Conservation (phyloP, 2,329 filamentous ascomycete genomes). For the Botryotinia calthae region DNA sequence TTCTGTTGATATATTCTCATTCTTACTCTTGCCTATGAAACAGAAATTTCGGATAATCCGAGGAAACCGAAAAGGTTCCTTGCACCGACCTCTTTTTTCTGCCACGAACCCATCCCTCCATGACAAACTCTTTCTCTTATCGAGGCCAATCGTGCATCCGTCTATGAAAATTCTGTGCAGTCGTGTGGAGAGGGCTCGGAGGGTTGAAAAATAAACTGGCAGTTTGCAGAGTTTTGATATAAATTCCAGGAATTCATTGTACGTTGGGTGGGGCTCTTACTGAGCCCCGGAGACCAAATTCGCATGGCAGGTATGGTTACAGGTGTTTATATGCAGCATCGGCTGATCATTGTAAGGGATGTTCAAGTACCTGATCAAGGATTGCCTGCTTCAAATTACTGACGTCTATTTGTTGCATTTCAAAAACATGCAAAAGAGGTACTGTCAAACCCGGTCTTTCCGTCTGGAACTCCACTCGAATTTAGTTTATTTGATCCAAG, state of each 20-base stretch:
- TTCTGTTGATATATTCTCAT: not conserved
- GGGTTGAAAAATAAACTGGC: not conserved
- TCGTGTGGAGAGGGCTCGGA: not conserved
- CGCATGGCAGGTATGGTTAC: not conserved
- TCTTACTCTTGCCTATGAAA: not conserved
- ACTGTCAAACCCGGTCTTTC: slow-evolving; percentile 7
- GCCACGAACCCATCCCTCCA: not conserved
- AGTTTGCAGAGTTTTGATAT: not conserved
- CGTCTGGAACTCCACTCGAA: slow-evolving; percentile 2
- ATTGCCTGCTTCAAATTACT: not conserved
- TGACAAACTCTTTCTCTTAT: not conserved
- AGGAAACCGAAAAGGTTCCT: not conserved
- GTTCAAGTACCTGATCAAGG: not conserved
- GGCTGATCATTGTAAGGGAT: slow-evolving; percentile 7
- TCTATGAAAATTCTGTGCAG: too few species aligned
- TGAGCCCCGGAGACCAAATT: not conserved
- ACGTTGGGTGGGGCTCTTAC: not conserved
- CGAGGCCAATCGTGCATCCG: not conserved
- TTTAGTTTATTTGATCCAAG: slow-evolving; percentile 6
- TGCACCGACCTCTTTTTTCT: not conserved
- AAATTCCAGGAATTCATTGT: not conserved
- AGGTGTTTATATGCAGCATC: slow-evolving; percentile 1
- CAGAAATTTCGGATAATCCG: not conserved
- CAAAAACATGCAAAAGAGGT: not conserved
- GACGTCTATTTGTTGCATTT: not conserved